A percentile compares a stretch with the other conserved stretches of the same genome.
phyloP scores from a whole-genome alignment of 495 filamentous ascomycete genomes.

The Copromyces sp. region DNA sequence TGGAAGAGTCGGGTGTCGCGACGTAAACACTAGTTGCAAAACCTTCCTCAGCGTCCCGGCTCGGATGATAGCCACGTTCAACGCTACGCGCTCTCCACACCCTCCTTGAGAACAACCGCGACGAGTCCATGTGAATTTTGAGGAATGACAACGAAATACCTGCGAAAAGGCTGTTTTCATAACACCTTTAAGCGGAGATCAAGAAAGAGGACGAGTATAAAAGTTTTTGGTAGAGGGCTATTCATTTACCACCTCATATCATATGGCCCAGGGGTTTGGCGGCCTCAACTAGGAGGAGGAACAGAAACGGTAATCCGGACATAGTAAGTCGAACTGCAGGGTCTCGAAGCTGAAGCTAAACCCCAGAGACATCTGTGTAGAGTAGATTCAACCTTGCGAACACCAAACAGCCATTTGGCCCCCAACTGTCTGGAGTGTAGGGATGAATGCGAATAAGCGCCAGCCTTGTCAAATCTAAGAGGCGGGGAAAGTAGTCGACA shows the following conservation, averaged over 20 bases:
- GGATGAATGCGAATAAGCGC: background rate
- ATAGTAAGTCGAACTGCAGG: background rate
- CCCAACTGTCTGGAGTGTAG: background rate
- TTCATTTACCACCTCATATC: background rate
- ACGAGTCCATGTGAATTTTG: background rate
- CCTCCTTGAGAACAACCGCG: too few species aligned
- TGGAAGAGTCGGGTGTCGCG: background rate
- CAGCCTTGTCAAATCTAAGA: background rate
- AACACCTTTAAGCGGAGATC: too few species aligned
- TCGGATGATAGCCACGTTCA: background rate
- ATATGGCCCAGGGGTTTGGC: background rate
- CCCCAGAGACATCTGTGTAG: background rate
- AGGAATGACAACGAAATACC: background rate
- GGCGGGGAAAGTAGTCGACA: background rate
- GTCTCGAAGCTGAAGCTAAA: background rate
- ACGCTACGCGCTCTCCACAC: background rate
- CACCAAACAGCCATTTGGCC: background rate
- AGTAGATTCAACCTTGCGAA: background rate
- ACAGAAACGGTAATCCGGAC: background rate
- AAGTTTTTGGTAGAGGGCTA: background rate
- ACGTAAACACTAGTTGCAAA: background rate
- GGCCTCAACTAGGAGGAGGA: background rate
- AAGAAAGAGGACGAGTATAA: accelerated
- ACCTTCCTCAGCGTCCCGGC: background rate
- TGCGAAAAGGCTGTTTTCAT: too few species aligned